Percentiles rank a stretch among this genome's conserved stretches.
These are phyloP conservation scores for Candida pseudoglaebosa DNA, from an alignment of 805 yeast species.

Conservation along the genomic window DNA sequence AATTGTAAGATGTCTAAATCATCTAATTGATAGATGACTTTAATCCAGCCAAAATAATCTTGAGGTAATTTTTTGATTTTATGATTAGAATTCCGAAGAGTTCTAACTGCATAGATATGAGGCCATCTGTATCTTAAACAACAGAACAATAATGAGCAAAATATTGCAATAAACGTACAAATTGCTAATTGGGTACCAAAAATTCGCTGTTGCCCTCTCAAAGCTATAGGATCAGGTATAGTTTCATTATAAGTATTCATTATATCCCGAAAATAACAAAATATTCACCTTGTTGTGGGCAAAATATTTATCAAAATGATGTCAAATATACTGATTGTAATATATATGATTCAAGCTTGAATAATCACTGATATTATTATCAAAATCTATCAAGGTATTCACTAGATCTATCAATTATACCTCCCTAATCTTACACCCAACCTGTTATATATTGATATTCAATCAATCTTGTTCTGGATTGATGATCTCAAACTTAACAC, in stretches of 20 bases:
- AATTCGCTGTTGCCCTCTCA: constrained; percentile 44
- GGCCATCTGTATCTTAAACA: constrained; percentile 52
- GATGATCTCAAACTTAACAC: too few species aligned
- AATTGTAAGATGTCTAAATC: constrained; percentile 78
- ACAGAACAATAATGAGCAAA: constrained; percentile 48
- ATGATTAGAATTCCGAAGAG: constrained; percentile 38
- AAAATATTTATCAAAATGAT: neutral
- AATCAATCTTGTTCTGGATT: too few species aligned
- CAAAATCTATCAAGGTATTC: too few species aligned
- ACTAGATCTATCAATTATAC: too few species aligned
- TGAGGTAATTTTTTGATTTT: constrained; percentile 40
- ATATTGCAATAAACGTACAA: constrained; percentile 44
- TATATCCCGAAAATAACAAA: neutral
- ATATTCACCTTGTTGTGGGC: too few species aligned
- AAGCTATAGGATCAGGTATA: constrained; percentile 10
- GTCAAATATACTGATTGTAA: too few species aligned
- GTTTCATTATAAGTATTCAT: constrained; percentile 4
- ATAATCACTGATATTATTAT: too few species aligned
- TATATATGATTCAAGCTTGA: too few species aligned
- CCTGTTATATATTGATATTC: too few species aligned
- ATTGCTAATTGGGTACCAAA: constrained; percentile 52
- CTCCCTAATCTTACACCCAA: too few species aligned
- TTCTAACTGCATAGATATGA: constrained; percentile 52
- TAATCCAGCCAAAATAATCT: constrained; percentile 72
- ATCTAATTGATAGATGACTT: constrained; percentile 54